Conservation (phyloP, 495 filamentous ascomycete genomes). For the Xylaria castorea region DNA sequence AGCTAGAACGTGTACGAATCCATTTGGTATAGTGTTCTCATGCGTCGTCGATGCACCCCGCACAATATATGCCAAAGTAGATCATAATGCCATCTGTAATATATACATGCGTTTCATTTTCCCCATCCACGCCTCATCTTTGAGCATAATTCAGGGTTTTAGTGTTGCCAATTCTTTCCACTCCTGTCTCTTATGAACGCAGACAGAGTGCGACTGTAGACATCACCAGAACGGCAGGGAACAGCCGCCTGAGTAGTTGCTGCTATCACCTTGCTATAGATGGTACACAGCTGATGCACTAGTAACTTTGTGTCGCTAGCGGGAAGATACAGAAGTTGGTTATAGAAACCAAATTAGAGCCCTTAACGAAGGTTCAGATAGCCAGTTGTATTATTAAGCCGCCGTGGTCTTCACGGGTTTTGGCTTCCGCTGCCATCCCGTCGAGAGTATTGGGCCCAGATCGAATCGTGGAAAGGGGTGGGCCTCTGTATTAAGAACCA, state of each 20-base stretch:
- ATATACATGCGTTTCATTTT: background rate
- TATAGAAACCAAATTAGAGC: background rate
- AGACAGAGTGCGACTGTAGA: background rate
- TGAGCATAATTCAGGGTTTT: too few relatives aligned
- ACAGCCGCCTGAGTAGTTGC: background rate
- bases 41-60: background rate
- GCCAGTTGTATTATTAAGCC: background rate
- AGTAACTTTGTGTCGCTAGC: background rate
- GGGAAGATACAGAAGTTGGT: background rate
- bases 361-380: background rate
- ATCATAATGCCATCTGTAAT: background rate
- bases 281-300: background rate
- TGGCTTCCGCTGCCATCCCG: slow-evolving; percentile 83
- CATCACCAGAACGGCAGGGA: background rate
- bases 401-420: slow-evolving; percentile 49
- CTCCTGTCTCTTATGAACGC: background rate
- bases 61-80: background rate
- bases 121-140: background rate
- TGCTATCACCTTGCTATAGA: background rate
- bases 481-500: slow-evolving; percentile 96
- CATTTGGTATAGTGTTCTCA: background rate
- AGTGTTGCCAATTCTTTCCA: background rate
- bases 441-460: slow-evolving; percentile 76
- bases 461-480: slow-evolving; percentile 90
- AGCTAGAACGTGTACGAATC: background rate